Evolutionary conservation across 345 rosid species (phyloP), one percentile per base, ranked within the genome.

Genomic region (Streptanthus diversifolius): DNA sequence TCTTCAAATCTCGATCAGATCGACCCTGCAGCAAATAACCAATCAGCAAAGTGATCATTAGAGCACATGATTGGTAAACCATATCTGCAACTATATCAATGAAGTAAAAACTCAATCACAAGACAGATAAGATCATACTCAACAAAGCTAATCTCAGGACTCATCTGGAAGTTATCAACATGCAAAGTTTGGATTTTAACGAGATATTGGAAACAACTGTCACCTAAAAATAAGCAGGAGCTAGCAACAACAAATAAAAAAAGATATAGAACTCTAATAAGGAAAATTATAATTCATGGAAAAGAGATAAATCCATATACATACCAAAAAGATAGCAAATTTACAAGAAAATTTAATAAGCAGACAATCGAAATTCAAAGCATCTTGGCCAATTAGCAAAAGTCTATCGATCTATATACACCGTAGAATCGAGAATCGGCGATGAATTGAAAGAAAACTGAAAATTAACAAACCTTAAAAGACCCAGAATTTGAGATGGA

Each of bases 1-100:
- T 68, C 68, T 68, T 49, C 41, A 13, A 62, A 68, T 33, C 57
- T 41, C 37, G 39, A 62, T 35, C 68, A 55, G 65, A 61, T 18
- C 9, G 41, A 14, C 9, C 73, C 73, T 75, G 74, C 68, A 75
- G 37, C 22, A 66, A 19, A 44, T 10, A 56, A 41, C 19, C 35
- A 40, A 21, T 14, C 2, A 45, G 25, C 24, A 58, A 43, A 56
- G 51, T 55, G 11, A 14, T 25, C 2, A 45, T 59, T 66, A 45
- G 53, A 45, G 53, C 25, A 12, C 19, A 21, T 33, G 2, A 30
- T 44, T 47, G 32, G 45, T 65, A 24, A 72, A 52, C 27, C 63
- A 44, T 6, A 56, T 24, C 14, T 14, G 24, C 8, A 19, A 37
- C 17, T 17, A 60, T 13, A 71, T 35, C 9, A 51, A 53, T 11